Evolutionary conservation across 2,329 filamentous ascomycete species (phyloP).

Genomic region (Aureobasidium sp.): DNA sequence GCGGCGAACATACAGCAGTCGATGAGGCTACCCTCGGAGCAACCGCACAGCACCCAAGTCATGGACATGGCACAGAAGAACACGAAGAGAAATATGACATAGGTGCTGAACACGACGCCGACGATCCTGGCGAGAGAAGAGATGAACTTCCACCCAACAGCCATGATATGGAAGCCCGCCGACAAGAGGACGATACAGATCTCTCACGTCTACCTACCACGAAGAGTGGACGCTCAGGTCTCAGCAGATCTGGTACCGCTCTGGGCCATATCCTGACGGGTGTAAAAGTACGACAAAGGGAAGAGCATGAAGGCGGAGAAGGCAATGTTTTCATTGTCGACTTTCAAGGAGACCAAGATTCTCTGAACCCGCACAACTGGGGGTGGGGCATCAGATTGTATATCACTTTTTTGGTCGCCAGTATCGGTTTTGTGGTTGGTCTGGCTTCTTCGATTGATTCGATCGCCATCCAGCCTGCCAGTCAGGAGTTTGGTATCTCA

Average conservation of each 20-base stretch:
- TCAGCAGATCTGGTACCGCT: conserved; percentile 19
- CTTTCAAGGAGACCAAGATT: conserved; percentile 28
- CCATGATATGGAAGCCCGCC: conserved; percentile 16
- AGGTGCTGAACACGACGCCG: neutral
- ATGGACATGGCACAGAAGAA: neutral
- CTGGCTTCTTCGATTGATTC: conserved; percentile 47
- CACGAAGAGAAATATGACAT: conserved; percentile 7
- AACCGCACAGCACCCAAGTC: neutral
- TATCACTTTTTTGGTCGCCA: conserved; percentile 27
- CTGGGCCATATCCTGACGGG: conserved; percentile 29
- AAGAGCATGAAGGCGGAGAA: conserved; percentile 27
- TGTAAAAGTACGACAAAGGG: conserved; percentile 27
- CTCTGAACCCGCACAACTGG: conserved; percentile 32
- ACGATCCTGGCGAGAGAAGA: conserved; percentile 9
- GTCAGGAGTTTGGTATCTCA: conserved; percentile 38
- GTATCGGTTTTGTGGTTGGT: conserved; percentile 43
- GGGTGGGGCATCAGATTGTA: conserved; percentile 21
- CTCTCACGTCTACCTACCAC: conserved; percentile 23
- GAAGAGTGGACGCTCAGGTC: conserved; percentile 15
- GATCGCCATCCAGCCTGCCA: conserved; percentile 38
- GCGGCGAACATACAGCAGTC: neutral
- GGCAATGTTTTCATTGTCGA: conserved; percentile 32
- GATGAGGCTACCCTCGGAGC: neutral
- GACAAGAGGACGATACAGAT: conserved; percentile 16
- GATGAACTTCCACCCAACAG: conserved; percentile 14